Base-by-base conservation (phyloP, 345 rosid genomes). In the Arabis alpina region DNA sequence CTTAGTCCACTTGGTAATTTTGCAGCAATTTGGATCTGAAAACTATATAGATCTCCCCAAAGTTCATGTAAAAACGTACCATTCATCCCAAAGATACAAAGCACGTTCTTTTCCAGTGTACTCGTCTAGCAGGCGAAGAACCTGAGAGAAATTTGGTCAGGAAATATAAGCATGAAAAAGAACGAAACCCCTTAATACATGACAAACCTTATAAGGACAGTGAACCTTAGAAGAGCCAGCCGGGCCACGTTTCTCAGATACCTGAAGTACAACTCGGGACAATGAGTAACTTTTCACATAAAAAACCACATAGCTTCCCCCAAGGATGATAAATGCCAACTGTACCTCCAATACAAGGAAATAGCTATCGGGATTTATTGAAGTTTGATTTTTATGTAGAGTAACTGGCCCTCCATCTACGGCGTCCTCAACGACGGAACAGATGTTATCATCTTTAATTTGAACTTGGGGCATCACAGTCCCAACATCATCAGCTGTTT, bases 291-390 rank as follows among this genome's bases (percentile, higher is more conserved):
- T 48, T 48, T 61, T 54, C 67, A 36, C 68, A 56, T 39, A 13
- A 54, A 36, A 54, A 75, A 40, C 48, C 8, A 68, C 23, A 62
- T 48, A 37, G 56, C 60, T 68, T 27, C 25, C 36, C 7, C 34
- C 41, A 75, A 48, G 23, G 51, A 40, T 9, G 41, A 37, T 16
- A 56, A 73, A 9, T 43, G 14, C 48, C 11, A 76, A 44, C 11
- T 74, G 44, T 64, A 87, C 99, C 96, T 94, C 97, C 77, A 94
- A 83, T 11, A 94, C 97, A 76, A 94, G 94, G 80, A 91, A 88
- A 81, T 73, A 75, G 54, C 54, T 27, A 70, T 80, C 77, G 52
- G 79, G 70, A 16, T 64, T 67, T 62, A 66, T 56, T 68, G 56
- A 70, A 66, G 64, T 53, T 47, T 66, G 76, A 37, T 50, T 70